Evolutionary conservation across 2,329 filamentous ascomycete genomes (phyloP).

Genomic region (Trichoderma koningii): DNA sequence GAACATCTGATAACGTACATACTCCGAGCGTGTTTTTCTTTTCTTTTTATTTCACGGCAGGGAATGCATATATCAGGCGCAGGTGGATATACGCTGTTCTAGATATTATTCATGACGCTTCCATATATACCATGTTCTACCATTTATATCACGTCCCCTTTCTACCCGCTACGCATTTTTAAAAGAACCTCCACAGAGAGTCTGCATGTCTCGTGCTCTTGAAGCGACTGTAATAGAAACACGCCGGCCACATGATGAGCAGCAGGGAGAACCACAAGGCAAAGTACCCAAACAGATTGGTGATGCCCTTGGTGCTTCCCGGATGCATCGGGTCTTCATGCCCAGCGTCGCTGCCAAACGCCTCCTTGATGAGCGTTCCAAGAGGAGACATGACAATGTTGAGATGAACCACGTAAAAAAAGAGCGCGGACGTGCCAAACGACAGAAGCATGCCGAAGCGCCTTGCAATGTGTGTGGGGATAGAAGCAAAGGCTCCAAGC

Average conservation of each 20-base stretch:
- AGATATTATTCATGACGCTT: neutral
- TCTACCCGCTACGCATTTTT: neutral
- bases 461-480: constrained; percentile 39
- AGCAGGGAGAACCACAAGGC: constrained; percentile 42
- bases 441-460: constrained; percentile 43
- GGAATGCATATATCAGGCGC: neutral
- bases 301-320: constrained; percentile 37
- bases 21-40: neutral
- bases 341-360: constrained; percentile 43
- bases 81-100: neutral
- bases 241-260: constrained; percentile 46
- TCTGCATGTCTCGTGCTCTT: constrained; percentile 46
- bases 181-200: constrained; percentile 52
- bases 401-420: constrained; percentile 49
- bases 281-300: constrained; percentile 44
- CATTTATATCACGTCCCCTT: too few species aligned
- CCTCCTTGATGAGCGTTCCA: constrained; percentile 32
- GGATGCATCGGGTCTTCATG: constrained; percentile 35
- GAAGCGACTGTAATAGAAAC: constrained; percentile 46
- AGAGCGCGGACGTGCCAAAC: constrained; percentile 50
- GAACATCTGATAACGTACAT: neutral
- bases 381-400: constrained; percentile 35
- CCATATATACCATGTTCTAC: neutral
- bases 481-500: constrained; percentile 41
- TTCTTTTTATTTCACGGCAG: neutral